Percentiles rank a stretch among this genome's conserved stretches.
phyloP scores from a whole-genome alignment of 352 stramenopile species.

The Phytopythium litorale region DNA sequence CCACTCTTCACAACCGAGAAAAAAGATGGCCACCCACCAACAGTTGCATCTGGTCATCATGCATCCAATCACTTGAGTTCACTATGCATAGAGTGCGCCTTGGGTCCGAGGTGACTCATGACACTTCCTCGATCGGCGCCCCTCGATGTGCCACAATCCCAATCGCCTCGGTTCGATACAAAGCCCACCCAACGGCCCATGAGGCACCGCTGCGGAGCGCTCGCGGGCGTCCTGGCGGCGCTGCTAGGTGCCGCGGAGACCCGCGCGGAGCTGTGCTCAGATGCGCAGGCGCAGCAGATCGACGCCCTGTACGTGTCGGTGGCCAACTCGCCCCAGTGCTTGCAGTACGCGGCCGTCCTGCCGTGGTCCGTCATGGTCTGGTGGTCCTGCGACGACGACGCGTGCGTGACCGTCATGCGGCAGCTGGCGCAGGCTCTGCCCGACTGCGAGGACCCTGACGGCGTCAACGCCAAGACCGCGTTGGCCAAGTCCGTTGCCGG shows the following conservation, averaged over 20 bases:
- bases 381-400: slow-evolving; percentile 15
- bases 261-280: slow-evolving; percentile 11
- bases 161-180: background rate
- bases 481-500: background rate
- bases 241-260: background rate
- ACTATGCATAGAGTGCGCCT: too few relatives aligned
- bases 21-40: too few relatives aligned
- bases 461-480: background rate
- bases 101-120: too few relatives aligned
- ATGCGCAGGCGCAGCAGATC: slow-evolving; percentile 8
- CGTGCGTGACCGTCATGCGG: slow-evolving; percentile 14
- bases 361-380: slow-evolving; percentile 17
- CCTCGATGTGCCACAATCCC: background rate
- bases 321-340: slow-evolving; percentile 11
- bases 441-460: slow-evolving; percentile 14
- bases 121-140: background rate
- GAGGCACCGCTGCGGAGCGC: background rate
- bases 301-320: slow-evolving; percentile 12
- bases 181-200: background rate
- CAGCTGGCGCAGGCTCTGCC: slow-evolving; percentile 15
- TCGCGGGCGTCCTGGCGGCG: background rate
- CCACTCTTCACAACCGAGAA: too few relatives aligned
- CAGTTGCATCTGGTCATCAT: too few relatives aligned
- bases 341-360: slow-evolving; percentile 10
- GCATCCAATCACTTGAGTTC: too few relatives aligned